These are phyloP conservation scores for Poa pratensis DNA, from an alignment of 176 grass and related monocot species.

Conservation along the genomic window DNA sequence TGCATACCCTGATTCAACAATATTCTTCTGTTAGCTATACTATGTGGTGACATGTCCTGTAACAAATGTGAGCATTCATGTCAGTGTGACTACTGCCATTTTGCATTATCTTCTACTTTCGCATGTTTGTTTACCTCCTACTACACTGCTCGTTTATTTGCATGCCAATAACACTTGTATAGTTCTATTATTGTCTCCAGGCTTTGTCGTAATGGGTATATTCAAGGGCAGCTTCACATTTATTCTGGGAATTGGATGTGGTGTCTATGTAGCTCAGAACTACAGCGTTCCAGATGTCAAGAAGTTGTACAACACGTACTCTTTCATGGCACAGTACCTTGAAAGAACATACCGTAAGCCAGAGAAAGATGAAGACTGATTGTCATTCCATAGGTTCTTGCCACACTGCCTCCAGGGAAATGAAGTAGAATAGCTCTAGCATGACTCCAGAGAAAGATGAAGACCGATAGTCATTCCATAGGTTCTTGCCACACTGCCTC, in stretches of 20 bases:
- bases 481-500: no score
- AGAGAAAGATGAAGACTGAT: constrained; percentile 62
- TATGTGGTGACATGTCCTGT: neutral
- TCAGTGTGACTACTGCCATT: neutral
- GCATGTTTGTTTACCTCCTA: neutral
- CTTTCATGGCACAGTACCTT: constrained; percentile 58
- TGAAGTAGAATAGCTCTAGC: neutral
- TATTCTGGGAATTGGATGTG: constrained; percentile 60
- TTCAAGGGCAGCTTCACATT: constrained; percentile 66
- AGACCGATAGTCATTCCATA: no score
- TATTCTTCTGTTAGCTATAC: neutral
- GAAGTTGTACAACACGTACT: constrained; percentile 59
- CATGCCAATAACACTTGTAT: neutral
- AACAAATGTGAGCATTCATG: neutral
- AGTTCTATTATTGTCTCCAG: neutral
- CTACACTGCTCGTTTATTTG: neutral
- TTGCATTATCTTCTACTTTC: neutral
- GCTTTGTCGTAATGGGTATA: constrained; percentile 52
- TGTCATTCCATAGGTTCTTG: neutral
- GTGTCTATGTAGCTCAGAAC: constrained; percentile 70
- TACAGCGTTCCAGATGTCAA: constrained; percentile 74
- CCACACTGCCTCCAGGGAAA: neutral
- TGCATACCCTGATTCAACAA: neutral
- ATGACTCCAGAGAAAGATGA: no score
- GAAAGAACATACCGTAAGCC: constrained; percentile 75